Evolutionary conservation across 2,329 filamentous ascomycete species (phyloP).

Genomic region (Epichloe glyceriae): DNA sequence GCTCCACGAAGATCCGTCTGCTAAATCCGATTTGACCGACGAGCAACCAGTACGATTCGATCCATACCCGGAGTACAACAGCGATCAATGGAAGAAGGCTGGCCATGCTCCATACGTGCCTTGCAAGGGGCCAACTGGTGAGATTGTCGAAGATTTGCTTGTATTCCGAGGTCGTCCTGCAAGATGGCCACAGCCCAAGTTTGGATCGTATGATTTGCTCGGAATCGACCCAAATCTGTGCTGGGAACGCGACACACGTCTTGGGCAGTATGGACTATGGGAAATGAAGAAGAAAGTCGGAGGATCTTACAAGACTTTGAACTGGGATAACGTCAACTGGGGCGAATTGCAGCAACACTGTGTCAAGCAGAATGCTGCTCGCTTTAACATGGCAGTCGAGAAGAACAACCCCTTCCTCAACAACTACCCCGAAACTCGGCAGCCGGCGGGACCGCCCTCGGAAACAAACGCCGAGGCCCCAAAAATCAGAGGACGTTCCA

Average conservation of each 20-base stretch:
- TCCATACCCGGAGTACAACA: slow-evolving; percentile 61
- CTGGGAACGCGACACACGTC: slow-evolving; percentile 55
- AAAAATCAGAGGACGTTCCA: slow-evolving; percentile 8
- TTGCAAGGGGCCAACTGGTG: slow-evolving; percentile 52
- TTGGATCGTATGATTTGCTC: slow-evolving; percentile 50
- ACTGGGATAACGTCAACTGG: slow-evolving; percentile 59
- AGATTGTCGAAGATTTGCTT: slow-evolving; percentile 46
- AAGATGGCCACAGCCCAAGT: slow-evolving; percentile 44
- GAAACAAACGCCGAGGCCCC: slow-evolving; percentile 1
- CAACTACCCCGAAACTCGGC: slow-evolving; percentile 25
- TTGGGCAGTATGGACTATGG: slow-evolving; percentile 51
- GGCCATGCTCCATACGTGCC: slow-evolving; percentile 46
- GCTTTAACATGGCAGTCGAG: slow-evolving; percentile 37
- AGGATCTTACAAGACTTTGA: slow-evolving; percentile 23
- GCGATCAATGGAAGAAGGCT: slow-evolving; percentile 40
- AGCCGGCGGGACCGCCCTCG: slow-evolving; percentile 7
- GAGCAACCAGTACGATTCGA: slow-evolving; percentile 46
- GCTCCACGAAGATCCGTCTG: slow-evolving; percentile 21
- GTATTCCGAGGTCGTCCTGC: slow-evolving; percentile 49
- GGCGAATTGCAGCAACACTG: slow-evolving; percentile 56
- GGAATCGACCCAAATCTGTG: slow-evolving; percentile 51
- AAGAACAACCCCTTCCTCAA: slow-evolving; percentile 30
- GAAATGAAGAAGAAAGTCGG: slow-evolving; percentile 34
- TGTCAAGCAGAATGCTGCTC: slow-evolving; percentile 48
- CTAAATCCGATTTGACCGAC: slow-evolving; percentile 26